Base-by-base conservation (phyloP, 495 filamentous ascomycete species). In the Aspergillus homomorphus region DNA sequence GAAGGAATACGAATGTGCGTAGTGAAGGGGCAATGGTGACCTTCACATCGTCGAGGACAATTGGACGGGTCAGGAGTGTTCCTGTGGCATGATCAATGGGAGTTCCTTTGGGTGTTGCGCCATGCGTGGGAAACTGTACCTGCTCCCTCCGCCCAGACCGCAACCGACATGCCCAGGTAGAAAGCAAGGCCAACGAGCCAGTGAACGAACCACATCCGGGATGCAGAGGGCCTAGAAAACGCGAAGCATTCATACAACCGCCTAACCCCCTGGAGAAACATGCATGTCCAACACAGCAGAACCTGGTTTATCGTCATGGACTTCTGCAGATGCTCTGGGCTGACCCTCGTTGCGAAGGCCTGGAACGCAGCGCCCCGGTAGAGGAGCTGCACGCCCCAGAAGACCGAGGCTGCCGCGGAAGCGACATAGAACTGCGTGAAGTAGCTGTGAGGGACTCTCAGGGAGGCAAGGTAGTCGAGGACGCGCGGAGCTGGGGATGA, bases 351-450 rank as follows among this genome's bases (percentile, higher is more conserved):
- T 26, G 69, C 72, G 12, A 79, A 63, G n/a, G 66, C 67, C 50
- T 69, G 62, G 60, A 78, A 79, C 16, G 80, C 63, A 2, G 54
- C 51, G 1, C 90, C 91, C 51, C 79, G 73, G 15, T 61, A 68
- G 19, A 84, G 61, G n/a, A 90, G 79, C 68, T 96, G 90, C 41
- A 66, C 45, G 0, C 75, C 79, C 92, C 94, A 97, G 71, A 96
- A 90, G 3, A 86, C 54, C 1, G 87, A 92, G 44, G 85, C 87
- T 5, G 75, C 62, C 2, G 93, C 62, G 0, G 89, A 95, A 20
- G 83, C 66, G 33, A 90, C 66, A 66, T 98, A 98, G 72, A 96
- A 98, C 56, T 92, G 87, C 8, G 74, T 80, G 73, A 98, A 98
- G 80, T 87, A 98, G 52, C 80, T 75, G 69, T 97, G 94, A 3